Conservation (phyloP, 768 basidiomycete species). For the Baorangia bicolor region DNA sequence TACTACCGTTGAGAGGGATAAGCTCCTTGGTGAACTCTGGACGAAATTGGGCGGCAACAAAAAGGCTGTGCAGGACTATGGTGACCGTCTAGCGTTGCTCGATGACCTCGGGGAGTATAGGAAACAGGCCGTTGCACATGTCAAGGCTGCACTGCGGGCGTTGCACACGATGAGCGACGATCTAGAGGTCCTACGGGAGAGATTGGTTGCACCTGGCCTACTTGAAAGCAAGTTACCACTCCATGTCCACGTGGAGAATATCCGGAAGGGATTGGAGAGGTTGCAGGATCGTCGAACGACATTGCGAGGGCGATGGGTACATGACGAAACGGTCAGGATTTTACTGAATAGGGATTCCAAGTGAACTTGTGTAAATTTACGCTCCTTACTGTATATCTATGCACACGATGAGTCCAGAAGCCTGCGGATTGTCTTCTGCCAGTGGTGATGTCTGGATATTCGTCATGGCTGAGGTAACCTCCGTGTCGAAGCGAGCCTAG, state of each 20-base stretch:
- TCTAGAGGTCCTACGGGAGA: conserved; percentile 73
- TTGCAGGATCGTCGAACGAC: conserved; percentile 52
- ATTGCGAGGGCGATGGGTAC: conserved; percentile 47
- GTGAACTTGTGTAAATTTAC: conserved; percentile 1
- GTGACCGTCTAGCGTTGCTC: conserved; percentile 53
- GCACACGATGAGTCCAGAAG: not conserved
- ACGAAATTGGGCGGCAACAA: conserved; percentile 64
- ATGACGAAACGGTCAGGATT: conserved; percentile 35
- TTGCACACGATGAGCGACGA: conserved; percentile 66
- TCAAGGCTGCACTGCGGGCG: conserved; percentile 62
- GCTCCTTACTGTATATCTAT: not conserved
- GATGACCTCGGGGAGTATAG: conserved; percentile 56
- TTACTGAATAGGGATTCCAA: conserved; percentile 19
- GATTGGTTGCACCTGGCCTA: conserved; percentile 67
- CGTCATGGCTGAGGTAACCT: too few relatives aligned
- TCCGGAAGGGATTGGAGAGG: conserved; percentile 58
- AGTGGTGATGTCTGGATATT: not conserved
- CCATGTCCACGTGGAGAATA: conserved; percentile 76
- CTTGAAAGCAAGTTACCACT: conserved; percentile 59
- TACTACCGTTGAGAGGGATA: conserved; percentile 43
- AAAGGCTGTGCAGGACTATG: conserved; percentile 46
- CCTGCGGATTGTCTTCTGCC: not conserved
- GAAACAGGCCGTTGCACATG: conserved; percentile 60
- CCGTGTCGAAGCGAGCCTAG: too few relatives aligned
- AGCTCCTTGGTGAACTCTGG: conserved; percentile 69